Conservation (phyloP, 2,329 filamentous ascomycete species). For the Claviceps sp. region DNA sequence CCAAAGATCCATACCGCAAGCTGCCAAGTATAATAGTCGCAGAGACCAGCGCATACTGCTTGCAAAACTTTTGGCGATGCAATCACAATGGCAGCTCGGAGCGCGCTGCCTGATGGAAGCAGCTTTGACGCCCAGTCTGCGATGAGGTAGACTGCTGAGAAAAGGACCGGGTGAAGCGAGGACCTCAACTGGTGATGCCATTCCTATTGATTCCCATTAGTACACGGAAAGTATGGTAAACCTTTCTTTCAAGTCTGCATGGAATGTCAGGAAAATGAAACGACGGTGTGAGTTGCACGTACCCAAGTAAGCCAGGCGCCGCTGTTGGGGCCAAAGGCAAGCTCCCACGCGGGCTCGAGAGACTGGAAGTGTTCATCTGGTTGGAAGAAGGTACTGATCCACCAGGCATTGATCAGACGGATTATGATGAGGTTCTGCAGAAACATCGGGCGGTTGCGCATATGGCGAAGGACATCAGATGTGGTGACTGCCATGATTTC, state of each 20-base stretch:
- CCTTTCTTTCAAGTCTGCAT: neutral
- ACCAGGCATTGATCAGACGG: slow-evolving; percentile 67
- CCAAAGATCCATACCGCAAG: slow-evolving; percentile 66
- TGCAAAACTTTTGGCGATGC: slow-evolving; percentile 64
- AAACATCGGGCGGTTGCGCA: slow-evolving; percentile 13
- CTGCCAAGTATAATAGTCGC: slow-evolving; percentile 82
- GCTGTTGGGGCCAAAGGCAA: slow-evolving; percentile 64
- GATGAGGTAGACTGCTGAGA: slow-evolving; percentile 59
- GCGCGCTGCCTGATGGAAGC: slow-evolving; percentile 37
- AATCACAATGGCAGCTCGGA: slow-evolving; percentile 54
- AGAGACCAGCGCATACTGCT: slow-evolving; percentile 60
- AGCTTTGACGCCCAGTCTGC: slow-evolving; percentile 42
- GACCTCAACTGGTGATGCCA: slow-evolving; percentile 81
- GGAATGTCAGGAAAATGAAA: neutral
- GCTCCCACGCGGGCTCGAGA: slow-evolving; percentile 83
- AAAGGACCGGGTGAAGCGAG: slow-evolving; percentile 80
- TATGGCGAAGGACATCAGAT: slow-evolving; percentile 8
- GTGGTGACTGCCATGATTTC: slow-evolving; percentile 10
- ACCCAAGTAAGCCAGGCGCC: slow-evolving; percentile 97
- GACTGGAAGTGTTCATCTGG: slow-evolving; percentile 97
- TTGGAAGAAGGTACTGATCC: slow-evolving; percentile 83
- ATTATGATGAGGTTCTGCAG: slow-evolving; percentile 42
- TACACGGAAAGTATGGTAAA: neutral
- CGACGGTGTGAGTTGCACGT: slow-evolving; percentile 18
- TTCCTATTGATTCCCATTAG: slow-evolving; percentile 48